phyloP scores from a whole-genome alignment of 352 stramenopile species.

The Pythium phragmitis region DNA sequence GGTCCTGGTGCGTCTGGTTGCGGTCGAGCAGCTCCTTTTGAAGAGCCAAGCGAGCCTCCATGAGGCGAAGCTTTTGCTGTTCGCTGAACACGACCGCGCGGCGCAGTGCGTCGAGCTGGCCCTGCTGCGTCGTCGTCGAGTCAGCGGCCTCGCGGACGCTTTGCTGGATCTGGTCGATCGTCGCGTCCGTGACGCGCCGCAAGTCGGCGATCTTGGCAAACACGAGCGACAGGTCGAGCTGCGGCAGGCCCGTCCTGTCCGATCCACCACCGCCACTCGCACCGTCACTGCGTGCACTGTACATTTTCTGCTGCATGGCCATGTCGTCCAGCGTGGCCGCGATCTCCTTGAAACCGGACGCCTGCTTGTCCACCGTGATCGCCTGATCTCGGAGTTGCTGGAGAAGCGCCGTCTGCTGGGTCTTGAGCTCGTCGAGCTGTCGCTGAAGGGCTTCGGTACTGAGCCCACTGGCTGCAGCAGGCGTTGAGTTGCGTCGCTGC shows the following conservation, averaged over 20 bases:
- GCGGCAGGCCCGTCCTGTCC: constrained; percentile 14
- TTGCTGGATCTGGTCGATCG: constrained; percentile 52
- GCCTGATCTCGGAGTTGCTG: constrained; percentile 48
- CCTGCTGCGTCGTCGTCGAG: constrained; percentile 43
- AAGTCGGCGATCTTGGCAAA: constrained; percentile 80
- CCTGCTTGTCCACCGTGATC: constrained; percentile 42
- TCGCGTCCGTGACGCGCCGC: constrained; percentile 56
- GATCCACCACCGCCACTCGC: constrained; percentile 3
- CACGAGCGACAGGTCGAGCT: constrained; percentile 75
- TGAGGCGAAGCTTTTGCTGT: constrained; percentile 49
- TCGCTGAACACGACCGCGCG: constrained; percentile 56
- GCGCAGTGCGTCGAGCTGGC: constrained; percentile 52
- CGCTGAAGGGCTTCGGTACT: constrained; percentile 37
- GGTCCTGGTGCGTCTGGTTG: constrained; percentile 70
- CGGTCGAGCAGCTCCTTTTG: constrained; percentile 70
- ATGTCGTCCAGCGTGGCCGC: constrained; percentile 53
- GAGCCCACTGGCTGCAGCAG: not conserved
- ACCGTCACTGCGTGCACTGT: constrained; percentile 11
- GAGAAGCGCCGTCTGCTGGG: constrained; percentile 38
- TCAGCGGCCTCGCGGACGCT: constrained; percentile 42
- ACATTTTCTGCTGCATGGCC: constrained; percentile 46
- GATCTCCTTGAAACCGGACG: constrained; percentile 47
- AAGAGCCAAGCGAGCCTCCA: constrained; percentile 55
- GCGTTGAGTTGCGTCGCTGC: constrained; percentile 12
- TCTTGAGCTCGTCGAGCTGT: constrained; percentile 47